Evolutionary conservation across 2,329 filamentous ascomycete genomes (phyloP).

Genomic region (Hypomyces rosellus): DNA sequence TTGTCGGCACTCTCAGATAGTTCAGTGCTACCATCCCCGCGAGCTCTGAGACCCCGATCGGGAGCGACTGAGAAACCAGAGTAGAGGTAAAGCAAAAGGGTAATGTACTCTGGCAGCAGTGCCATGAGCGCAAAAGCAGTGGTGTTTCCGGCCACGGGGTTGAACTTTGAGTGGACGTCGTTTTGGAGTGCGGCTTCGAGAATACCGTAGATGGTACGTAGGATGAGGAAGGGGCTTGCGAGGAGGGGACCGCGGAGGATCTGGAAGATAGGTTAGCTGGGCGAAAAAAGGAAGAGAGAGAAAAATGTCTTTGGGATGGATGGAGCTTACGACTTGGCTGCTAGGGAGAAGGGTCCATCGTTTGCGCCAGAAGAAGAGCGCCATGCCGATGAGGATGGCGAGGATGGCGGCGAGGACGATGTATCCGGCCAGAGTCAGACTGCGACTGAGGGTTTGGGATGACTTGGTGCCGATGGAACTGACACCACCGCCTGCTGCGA

Average conservation of each 20-base stretch:
- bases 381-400: slow-evolving; percentile 12
- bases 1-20: background rate
- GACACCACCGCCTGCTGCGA: slow-evolving; percentile 16
- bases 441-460: slow-evolving; percentile 8
- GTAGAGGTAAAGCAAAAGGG: slow-evolving; percentile 11
- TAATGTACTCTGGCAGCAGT: slow-evolving; percentile 14
- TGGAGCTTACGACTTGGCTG: slow-evolving; percentile 12
- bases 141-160: slow-evolving; percentile 13
- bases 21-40: background rate
- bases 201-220: slow-evolving; percentile 18
- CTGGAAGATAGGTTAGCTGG: background rate
- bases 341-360: slow-evolving; percentile 12
- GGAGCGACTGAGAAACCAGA: slow-evolving; percentile 13
- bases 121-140: slow-evolving; percentile 14
- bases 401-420: slow-evolving; percentile 17
- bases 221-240: slow-evolving; percentile 17
- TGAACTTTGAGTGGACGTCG: slow-evolving; percentile 10
- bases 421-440: slow-evolving; percentile 18
- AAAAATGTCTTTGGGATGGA: too few relatives aligned
- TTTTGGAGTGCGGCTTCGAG: slow-evolving; percentile 13
- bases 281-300: too few relatives aligned
- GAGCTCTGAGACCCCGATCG: slow-evolving; percentile 2
- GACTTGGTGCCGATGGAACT: slow-evolving; percentile 6
- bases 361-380: slow-evolving; percentile 13
- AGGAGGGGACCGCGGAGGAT: slow-evolving; percentile 15